Base-by-base conservation (phyloP, 1,284 basidiomycete genomes). In the Meripilus lineatus region DNA sequence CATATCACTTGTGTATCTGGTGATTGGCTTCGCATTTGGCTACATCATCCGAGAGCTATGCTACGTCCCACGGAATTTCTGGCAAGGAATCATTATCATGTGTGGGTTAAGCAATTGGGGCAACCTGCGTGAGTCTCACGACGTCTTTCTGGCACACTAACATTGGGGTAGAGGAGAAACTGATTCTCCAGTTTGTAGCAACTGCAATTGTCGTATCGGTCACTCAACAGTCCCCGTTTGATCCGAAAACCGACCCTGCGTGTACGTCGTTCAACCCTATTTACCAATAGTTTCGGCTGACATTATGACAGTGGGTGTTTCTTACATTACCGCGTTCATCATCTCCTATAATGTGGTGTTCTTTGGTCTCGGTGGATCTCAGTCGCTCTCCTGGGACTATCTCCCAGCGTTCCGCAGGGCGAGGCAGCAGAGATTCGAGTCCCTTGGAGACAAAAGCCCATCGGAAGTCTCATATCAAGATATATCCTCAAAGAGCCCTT, bases 91-190 rank as follows among this genome's bases (percentile, higher is more conserved):
- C 18, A 47, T 70, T 23, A 57, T 69, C 21, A 42, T 64, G 39
- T 66, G 66, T 5, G 58, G 63, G 1, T 61, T 72, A 54, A 73
- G 71, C 34, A 77, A 77, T 51, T 77, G 75, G 75, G 72, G 72
- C 44, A 67, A 68, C 41, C 53, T 69, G 3, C 60, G 61, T 63
- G 35, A 49, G 61, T 59, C 1, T 8, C 15, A 24, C 28, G n/a
- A 15, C 17, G 17, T 15, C 10, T 18, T 8, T 7, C n/a, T 18
- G 8, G 24, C 14, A 38, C 8, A 21, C n/a, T 30, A 8, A 30
- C n/a, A 30, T 30, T 30, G 8, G 10, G 28, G n/a, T 30, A 30
- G n/a, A n/a, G 8, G 28, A 10, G 8, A 30, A 10, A 40, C 24
- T 25, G 10, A 21, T 21, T 6, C 34, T 38, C 14, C 11, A 13